Conservation (phyloP, 805 yeast genomes). For the Komagataella pseudopastoris region DNA sequence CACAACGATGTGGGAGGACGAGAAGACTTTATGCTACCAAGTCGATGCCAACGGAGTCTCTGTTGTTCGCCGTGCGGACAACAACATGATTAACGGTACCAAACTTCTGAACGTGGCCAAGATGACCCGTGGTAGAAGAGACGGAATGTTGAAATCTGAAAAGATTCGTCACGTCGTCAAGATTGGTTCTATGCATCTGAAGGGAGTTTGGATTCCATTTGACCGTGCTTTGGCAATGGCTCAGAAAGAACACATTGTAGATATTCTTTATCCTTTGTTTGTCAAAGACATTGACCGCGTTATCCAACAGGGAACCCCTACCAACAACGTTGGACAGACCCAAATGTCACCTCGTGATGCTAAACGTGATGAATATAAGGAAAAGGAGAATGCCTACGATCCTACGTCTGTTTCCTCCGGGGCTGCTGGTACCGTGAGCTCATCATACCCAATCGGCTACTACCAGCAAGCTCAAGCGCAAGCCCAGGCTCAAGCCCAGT, state of each 20-base stretch:
- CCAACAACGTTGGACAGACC: constrained; percentile 3
- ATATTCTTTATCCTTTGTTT: constrained; percentile 40
- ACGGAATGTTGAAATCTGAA: constrained; percentile 55
- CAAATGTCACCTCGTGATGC: not conserved
- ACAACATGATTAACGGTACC: constrained; percentile 63
- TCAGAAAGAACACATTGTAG: constrained; percentile 52
- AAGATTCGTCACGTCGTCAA: constrained; percentile 58
- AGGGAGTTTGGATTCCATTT: constrained; percentile 69
- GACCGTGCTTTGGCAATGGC: constrained; percentile 61
- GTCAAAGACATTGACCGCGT: constrained; percentile 50
- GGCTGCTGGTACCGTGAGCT: not conserved
- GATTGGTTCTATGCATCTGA: constrained; percentile 64
- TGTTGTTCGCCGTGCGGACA: constrained; percentile 58
- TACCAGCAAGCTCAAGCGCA: not conserved
- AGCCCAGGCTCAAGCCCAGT: not conserved
- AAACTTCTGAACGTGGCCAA: constrained; percentile 56
- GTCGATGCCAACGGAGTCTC: constrained; percentile 58
- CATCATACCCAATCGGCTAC: not conserved
- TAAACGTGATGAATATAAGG: not conserved
- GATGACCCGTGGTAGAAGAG: constrained; percentile 63
- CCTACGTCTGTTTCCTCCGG: not conserved
- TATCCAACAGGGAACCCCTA: constrained; percentile 23
- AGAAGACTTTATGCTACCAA: constrained; percentile 57
- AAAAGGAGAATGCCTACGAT: not conserved
- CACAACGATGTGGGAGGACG: constrained; percentile 70